Evolutionary conservation across 768 basidiomycete genomes (phyloP).

Genomic region (Auriscalpium microsporum): DNA sequence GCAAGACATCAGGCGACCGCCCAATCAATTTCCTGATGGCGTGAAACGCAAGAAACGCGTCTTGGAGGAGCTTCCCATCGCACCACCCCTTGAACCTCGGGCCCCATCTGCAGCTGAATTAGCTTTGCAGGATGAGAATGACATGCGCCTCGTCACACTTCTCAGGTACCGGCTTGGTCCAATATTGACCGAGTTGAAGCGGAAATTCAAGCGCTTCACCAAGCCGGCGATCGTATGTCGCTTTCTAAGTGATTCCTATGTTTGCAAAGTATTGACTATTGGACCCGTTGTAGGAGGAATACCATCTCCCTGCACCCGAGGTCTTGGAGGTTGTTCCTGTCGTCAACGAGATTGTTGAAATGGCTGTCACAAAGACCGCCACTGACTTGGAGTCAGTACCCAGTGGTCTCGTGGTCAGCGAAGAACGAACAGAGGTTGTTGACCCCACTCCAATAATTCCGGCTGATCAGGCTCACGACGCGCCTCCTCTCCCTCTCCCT

Average conservation of each 20-base stretch:
- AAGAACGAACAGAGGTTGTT: conserved; percentile 22
- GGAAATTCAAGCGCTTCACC: conserved; percentile 86
- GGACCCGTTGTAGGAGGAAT: conserved; percentile 54
- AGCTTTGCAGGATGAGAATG: conserved; percentile 73
- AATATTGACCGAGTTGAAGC: conserved; percentile 80
- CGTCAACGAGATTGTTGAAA: conserved; percentile 19
- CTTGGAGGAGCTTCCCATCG: conserved; percentile 78
- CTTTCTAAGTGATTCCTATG: background rate
- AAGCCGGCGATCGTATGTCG: conserved; percentile 64
- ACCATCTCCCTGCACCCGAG: conserved; percentile 39
- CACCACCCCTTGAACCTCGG: conserved; percentile 83
- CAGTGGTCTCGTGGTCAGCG: conserved; percentile 34
- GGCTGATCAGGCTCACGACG: conserved; percentile 1
- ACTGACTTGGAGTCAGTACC: conserved; percentile 29
- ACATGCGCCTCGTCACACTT: conserved; percentile 67
- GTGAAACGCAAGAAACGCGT: conserved; percentile 75
- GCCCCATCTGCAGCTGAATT: conserved; percentile 77
- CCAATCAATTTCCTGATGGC: conserved; percentile 85
- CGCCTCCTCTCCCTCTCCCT: conserved; percentile 7
- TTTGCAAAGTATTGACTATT: background rate
- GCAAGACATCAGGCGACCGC: conserved; percentile 61
- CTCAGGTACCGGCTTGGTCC: conserved; percentile 89
- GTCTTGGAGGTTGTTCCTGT: conserved; percentile 11
- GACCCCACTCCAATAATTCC: background rate
- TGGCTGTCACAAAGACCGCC: conserved; percentile 27